A percentile compares a stretch with the other conserved stretches of the same genome.
These are phyloP conservation scores for Aurantiochytrium sp. DNA, from an alignment of 108 stramenopile species.

Conservation along the genomic window DNA sequence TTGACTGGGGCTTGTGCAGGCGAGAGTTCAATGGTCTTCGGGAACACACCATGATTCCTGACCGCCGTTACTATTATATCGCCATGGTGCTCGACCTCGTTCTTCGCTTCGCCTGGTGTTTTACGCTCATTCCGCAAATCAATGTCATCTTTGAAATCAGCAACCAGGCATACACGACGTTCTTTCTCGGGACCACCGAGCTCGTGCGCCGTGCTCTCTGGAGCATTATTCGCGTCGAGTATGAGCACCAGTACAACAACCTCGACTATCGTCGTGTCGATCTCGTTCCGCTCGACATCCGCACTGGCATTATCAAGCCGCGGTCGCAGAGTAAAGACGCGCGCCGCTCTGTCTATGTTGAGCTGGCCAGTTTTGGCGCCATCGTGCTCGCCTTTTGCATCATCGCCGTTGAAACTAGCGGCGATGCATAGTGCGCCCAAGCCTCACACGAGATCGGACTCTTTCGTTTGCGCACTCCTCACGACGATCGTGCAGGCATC, in stretches of 20 bases:
- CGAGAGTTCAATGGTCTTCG: not conserved
- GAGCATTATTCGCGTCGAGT: not conserved
- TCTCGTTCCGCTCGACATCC: not conserved
- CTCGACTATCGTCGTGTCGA: not conserved
- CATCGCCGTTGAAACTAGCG: not conserved
- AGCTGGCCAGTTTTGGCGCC: not conserved
- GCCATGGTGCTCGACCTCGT: conserved; percentile 7
- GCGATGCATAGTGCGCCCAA: not conserved
- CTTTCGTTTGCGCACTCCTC: no score
- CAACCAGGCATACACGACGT: not conserved
- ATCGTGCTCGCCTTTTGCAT: not conserved
- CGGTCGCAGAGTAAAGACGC: not conserved
- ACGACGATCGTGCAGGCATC: no score
- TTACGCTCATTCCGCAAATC: not conserved
- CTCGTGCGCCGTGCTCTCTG: not conserved
- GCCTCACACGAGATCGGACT: not conserved
- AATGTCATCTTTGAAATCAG: not conserved
- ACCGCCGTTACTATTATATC: not conserved
- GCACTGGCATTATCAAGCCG: not conserved
- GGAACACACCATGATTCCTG: not conserved
- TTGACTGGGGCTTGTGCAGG: not conserved
- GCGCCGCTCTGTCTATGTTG: not conserved
- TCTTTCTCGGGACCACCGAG: not conserved
- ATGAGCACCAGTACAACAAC: not conserved
- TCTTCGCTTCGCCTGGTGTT: not conserved